These are phyloP conservation scores for Aspergillus viridinutans DNA, from an alignment of 2,329 filamentous ascomycete species.

Conservation along the genomic window DNA sequence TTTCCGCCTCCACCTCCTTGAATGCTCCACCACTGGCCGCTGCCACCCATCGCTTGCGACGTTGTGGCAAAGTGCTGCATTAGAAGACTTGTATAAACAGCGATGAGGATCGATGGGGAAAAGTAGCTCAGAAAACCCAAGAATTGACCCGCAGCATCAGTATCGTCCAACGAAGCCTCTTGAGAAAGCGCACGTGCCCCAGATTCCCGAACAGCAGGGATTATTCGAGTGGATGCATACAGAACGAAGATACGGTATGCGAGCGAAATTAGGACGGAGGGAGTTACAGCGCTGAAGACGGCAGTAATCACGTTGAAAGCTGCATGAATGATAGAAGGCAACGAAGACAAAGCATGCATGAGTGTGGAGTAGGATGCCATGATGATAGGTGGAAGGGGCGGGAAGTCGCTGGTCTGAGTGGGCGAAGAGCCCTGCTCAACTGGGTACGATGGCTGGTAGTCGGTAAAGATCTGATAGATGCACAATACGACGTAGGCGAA, in stretches of 20 bases:
- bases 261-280: conserved; percentile 91
- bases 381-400: conserved; percentile 92
- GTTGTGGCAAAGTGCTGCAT: conserved; percentile 90
- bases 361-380: conserved; percentile 97
- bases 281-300: conserved; percentile 91
- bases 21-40: conserved; percentile 75
- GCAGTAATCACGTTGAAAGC: conserved; percentile 82
- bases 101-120: conserved; percentile 87
- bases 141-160: conserved; percentile 73
- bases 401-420: conserved; percentile 68
- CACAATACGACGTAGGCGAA: conserved; percentile 98
- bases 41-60: conserved; percentile 55
- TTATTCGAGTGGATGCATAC: conserved; percentile 92
- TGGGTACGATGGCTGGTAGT: conserved; percentile 80
- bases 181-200: conserved; percentile 78
- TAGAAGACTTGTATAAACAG: conserved; percentile 91
- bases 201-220: conserved; percentile 84
- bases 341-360: conserved; percentile 72
- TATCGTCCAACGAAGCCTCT: conserved; percentile 80
- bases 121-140: conserved; percentile 88
- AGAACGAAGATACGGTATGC: conserved; percentile 92
- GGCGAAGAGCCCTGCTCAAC: conserved; percentile 51
- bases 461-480: conserved; percentile 98
- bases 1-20: conserved; percentile 81
- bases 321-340: conserved; percentile 80